phyloP scores from a whole-genome alignment of 2,329 filamentous ascomycete genomes.

The Alternaria sp. region DNA sequence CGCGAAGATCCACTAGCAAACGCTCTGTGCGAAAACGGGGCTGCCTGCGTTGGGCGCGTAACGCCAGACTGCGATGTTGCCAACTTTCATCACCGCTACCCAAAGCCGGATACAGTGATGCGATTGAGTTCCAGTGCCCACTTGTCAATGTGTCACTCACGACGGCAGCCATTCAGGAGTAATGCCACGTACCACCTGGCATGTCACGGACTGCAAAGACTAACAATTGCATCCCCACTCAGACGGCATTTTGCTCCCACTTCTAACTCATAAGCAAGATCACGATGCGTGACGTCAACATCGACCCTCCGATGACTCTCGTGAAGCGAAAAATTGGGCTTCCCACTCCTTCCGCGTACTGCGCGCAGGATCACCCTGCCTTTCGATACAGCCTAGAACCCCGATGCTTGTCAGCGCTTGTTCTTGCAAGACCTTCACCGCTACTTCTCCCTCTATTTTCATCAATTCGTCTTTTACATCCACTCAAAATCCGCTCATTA shows the following conservation, averaged over 20 bases:
- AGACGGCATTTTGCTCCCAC: conserved; percentile 17
- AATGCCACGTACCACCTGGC: conserved; percentile 15
- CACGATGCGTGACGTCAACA: conserved; percentile 35
- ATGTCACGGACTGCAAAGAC: conserved; percentile 7
- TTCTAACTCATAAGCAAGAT: conserved; percentile 13
- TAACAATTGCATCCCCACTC: conserved; percentile 26
- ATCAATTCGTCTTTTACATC: not conserved
- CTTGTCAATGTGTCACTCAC: conserved; percentile 2
- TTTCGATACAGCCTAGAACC: not conserved
- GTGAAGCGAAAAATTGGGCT: conserved; percentile 1
- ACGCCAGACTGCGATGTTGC: not conserved
- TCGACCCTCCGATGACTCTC: conserved; percentile 1
- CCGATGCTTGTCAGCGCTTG: not conserved
- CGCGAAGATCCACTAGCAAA: not conserved
- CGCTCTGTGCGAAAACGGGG: not conserved
- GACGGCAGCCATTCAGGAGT: not conserved
- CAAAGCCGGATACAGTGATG: not conserved
- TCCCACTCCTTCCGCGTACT: conserved; percentile 1
- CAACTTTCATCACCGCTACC: not conserved
- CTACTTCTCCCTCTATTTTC: conserved; percentile 3
- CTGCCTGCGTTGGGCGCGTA: not conserved
- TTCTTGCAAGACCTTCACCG: conserved; percentile 12
- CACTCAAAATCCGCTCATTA: not conserved
- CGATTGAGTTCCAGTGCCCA: not conserved
- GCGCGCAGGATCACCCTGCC: conserved; percentile 1